Conservation (phyloP, 306 rosid species). For the Citrullus colocynthis region DNA sequence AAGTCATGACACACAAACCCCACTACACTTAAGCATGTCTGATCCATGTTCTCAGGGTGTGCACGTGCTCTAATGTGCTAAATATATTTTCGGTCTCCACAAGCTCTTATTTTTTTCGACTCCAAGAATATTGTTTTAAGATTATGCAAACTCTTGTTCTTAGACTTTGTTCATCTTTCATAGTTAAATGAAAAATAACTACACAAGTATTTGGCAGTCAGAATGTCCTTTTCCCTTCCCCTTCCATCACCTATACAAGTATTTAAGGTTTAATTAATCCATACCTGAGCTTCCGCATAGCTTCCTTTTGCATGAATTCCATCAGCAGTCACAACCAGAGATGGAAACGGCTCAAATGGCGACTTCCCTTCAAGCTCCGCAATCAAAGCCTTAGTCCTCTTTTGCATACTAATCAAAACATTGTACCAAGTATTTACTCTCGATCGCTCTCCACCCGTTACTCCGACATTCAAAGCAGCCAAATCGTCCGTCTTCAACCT, state of each 20-base stretch:
- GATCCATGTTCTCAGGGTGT: background rate
- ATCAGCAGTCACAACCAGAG: constrained; percentile 48
- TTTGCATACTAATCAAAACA: constrained; percentile 71
- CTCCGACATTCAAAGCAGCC: constrained; percentile 49
- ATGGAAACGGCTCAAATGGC: constrained; percentile 65
- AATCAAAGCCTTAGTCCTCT: constrained; percentile 56
- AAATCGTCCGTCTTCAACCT: constrained; percentile 50
- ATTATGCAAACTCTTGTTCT: background rate
- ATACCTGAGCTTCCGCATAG: constrained; percentile 94
- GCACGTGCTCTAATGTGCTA: background rate
- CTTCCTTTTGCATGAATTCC: constrained; percentile 66
- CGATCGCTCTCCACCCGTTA: constrained; percentile 43
- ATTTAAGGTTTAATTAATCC: background rate
- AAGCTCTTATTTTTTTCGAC: background rate
- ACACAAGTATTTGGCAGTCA: background rate
- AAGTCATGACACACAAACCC: background rate
- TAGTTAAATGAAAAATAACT: background rate
- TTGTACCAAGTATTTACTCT: constrained; percentile 94
- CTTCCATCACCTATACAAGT: background rate
- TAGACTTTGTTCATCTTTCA: background rate
- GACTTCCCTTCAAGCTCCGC: constrained; percentile 50
- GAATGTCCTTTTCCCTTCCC: background rate
- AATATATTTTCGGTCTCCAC: background rate
- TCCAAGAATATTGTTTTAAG: background rate
- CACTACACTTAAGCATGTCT: background rate